Base-by-base conservation (phyloP, 2,329 filamentous ascomycete species). In the Intubia oerlemansii region DNA sequence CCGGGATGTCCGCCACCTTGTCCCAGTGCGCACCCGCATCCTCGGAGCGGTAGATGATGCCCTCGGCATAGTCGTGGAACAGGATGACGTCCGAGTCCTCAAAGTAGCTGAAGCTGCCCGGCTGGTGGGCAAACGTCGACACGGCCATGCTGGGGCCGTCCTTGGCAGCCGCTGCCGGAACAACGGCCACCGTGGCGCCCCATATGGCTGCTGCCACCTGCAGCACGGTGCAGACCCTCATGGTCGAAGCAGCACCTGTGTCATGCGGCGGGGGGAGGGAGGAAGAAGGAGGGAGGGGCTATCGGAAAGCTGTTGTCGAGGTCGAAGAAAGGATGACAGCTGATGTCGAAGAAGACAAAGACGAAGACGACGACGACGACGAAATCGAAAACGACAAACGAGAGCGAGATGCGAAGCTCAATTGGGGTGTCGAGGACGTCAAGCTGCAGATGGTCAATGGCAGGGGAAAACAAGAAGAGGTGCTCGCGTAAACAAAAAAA, bases 31-130 rank as follows among this genome's bases (percentile, higher is more conserved):
- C 65, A 39, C 88, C 90, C 22, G 78, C 82, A 53, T 95, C 69
- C 26, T 61, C 59, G 25, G 85, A 91, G 34, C 79, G 72, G 49
- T 73, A 82, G 29, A 91, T 59, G 36, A 67, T 68, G 34, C 62
- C 59, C 23, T 62, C 61, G 10, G 59, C 49, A 28, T 56, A 44
- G 46, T 91, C 77, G 41, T 75, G 70, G 44, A 81, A 71, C 25
- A 95, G 52, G 34, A 91, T 59, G 29, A 76, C 66, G 47, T 92
- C 74, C 39, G 79, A 84, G 48, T 85, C 79, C 44, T 88, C 74
- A 45, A 98, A 95, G 53, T 92, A 98, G 52, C 77, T 76, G 38
- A 93, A 56, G 45, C 71, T 70, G 30, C 53, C 46, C 1, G 81
- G 78, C 30, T 59, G 51, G 41, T 70, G 58, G 25, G 75, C 56